phyloP scores from a whole-genome alignment of 495 filamentous ascomycete genomes.

The Hyaloscypha hepaticicola region DNA sequence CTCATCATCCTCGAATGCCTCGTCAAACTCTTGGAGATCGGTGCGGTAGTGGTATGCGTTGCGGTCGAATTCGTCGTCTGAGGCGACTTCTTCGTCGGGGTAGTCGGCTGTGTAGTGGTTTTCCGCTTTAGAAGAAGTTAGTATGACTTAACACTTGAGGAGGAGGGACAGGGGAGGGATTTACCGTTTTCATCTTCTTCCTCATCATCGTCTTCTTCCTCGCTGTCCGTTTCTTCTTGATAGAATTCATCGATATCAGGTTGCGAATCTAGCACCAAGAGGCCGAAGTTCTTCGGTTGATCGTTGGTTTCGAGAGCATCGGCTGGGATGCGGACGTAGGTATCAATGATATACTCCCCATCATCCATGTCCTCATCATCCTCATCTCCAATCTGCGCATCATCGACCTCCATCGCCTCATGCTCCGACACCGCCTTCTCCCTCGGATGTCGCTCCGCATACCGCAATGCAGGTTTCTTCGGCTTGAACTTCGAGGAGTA shows the following conservation, averaged over 20 bases:
- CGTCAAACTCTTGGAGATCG: slow-evolving; percentile 45
- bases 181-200: slow-evolving; percentile 54
- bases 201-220: slow-evolving; percentile 50
- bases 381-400: slow-evolving; percentile 33
- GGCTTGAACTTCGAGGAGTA: slow-evolving; percentile 39
- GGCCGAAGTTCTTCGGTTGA: slow-evolving; percentile 41
- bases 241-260: slow-evolving; percentile 54
- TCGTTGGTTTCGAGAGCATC: slow-evolving; percentile 43
- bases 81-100: slow-evolving; percentile 55
- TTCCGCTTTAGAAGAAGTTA: slow-evolving; percentile 42
- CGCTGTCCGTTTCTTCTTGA: slow-evolving; percentile 42
- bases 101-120: slow-evolving; percentile 55
- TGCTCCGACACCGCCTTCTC: slow-evolving; percentile 17
- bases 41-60: slow-evolving; percentile 47
- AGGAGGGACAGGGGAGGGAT: slow-evolving; percentile 7
- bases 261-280: slow-evolving; percentile 52
- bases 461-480: slow-evolving; percentile 45
- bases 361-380: slow-evolving; percentile 38
- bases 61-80: slow-evolving; percentile 49
- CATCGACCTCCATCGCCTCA: slow-evolving; percentile 28
- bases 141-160: neutral
- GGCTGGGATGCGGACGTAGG: slow-evolving; percentile 51
- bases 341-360: slow-evolving; percentile 52
- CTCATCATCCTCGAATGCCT: slow-evolving; percentile 17
- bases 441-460: slow-evolving; percentile 49